Conservation (phyloP, 495 filamentous ascomycete genomes). For the Penicillium manginii region DNA sequence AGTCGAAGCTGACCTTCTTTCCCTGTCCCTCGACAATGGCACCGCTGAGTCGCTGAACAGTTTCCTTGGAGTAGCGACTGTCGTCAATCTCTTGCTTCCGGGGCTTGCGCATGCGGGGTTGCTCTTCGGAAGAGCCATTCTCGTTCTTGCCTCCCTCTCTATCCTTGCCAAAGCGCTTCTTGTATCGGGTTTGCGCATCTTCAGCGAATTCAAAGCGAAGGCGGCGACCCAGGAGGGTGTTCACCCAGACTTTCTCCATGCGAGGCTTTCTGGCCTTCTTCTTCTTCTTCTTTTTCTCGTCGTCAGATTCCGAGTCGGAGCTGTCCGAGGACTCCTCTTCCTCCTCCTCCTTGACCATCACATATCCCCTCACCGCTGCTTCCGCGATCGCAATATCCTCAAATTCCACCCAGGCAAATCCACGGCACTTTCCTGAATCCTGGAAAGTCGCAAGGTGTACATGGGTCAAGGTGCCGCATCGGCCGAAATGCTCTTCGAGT, state of each 20-base stretch:
- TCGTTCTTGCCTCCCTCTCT: constrained; percentile 42
- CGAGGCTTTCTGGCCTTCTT: constrained; percentile 58
- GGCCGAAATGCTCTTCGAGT: constrained; percentile 75
- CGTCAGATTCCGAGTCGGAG: constrained; percentile 40
- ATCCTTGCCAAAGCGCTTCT: constrained; percentile 88
- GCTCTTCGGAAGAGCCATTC: constrained; percentile 25
- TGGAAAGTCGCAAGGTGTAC: constrained; percentile 93
- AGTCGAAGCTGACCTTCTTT: constrained; percentile 84
- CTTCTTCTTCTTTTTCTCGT: constrained; percentile 30
- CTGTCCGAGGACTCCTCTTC: constrained; percentile 48
- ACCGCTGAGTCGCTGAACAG: constrained; percentile 65
- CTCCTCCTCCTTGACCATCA: constrained; percentile 65
- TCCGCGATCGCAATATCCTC: constrained; percentile 72
- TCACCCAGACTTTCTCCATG: constrained; percentile 78
- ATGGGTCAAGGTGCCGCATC: constrained; percentile 78
- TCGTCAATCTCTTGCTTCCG: constrained; percentile 36
- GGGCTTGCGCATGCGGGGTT: constrained; percentile 29
- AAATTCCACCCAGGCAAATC: constrained; percentile 94
- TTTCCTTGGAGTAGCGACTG: constrained; percentile 44
- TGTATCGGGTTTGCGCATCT: constrained; percentile 82
- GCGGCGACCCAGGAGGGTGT: constrained; percentile 73
- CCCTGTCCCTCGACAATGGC: constrained; percentile 80
- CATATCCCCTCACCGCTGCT: constrained; percentile 80
- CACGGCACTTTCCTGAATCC: constrained; percentile 96
- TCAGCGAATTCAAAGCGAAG: constrained; percentile 93